Conservation (phyloP, 495 filamentous ascomycete genomes). For the Talaromyces ruber region DNA sequence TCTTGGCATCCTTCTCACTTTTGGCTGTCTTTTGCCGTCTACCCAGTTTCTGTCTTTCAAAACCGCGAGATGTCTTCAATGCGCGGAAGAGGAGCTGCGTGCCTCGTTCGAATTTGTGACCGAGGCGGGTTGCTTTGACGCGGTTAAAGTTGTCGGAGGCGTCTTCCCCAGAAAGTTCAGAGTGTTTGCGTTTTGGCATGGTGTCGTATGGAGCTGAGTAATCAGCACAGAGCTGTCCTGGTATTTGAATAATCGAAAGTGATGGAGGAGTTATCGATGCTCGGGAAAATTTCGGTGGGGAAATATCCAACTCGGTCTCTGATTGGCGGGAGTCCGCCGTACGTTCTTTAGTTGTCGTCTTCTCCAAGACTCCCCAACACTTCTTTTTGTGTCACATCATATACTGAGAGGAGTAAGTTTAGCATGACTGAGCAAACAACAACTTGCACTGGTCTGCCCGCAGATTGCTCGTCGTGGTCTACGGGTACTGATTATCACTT, state of each 20-base stretch:
- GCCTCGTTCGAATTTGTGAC: constrained; percentile 47
- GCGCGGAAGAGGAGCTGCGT: constrained; percentile 54
- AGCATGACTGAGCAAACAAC: background rate
- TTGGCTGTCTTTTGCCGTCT: constrained; percentile 63
- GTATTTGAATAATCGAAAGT: too few species aligned
- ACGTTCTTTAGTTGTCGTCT: background rate
- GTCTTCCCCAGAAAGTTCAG: constrained; percentile 10
- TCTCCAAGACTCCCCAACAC: too few species aligned
- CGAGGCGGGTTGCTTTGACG: constrained; percentile 32
- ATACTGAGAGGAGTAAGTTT: background rate
- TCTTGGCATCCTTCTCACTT: constrained; percentile 31
- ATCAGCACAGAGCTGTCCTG: too few species aligned
- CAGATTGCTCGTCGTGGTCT: too few species aligned
- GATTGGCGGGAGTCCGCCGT: background rate
- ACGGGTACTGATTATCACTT: too few species aligned
- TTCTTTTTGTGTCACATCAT: background rate
- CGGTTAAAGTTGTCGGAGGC: constrained; percentile 15
- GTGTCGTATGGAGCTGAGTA: too few species aligned
- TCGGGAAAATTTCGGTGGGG: background rate
- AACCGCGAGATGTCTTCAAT: constrained; percentile 73
- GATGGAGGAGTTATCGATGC: background rate
- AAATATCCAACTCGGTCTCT: background rate
- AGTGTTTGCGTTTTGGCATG: constrained; percentile 44
- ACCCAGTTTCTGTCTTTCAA: constrained; percentile 82
- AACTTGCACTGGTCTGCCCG: background rate